Base-by-base conservation (phyloP, 2,329 filamentous ascomycete species). In the Fusarium tuaranense region DNA sequence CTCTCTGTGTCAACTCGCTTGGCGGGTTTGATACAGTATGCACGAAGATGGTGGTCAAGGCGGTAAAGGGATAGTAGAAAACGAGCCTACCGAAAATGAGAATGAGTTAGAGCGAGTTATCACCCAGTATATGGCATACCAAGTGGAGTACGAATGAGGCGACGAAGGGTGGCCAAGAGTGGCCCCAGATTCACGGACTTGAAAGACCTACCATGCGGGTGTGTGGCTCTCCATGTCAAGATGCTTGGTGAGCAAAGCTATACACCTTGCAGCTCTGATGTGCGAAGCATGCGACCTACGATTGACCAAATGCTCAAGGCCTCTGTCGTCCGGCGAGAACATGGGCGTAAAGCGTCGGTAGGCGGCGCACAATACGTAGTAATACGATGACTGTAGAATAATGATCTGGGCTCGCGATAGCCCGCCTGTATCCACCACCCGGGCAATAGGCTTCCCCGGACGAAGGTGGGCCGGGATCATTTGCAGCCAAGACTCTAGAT, bases 141-240 rank as follows among this genome's bases (percentile, higher is more conserved):
- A 27, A 27, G 27, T 27, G 27, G 27, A 27, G 27, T 27, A 27
- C 27, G 27, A 27, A 27, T 27, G 27, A 27, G 27, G 27, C 27
- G 27, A 27, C 27, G 27, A 27, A 27, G 27, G 6, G 27, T 27
- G 27, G 27, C 27, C 27, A 27, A 27, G 32, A 34, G 32, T 34
- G 32, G 12, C 32, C 12, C 32, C 32, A 34, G 32, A 34, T 12
- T 34, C 32, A 34, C 32, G 9, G 32, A 34, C 32, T 34, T 34
- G 9, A 34, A 34, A 34, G 32, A 60, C 53, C 51, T 60, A 69
- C 67, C 67, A 69, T 9, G 12, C 55, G 4, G 67, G 67, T 2
- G 61, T 65, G 20, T 36, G 55, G 36, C 67, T 69, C 20, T 69
- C 67, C 12, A 69, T 39, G 30, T 69, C 67, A 44, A 65, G 46